Base-by-base conservation (phyloP, 2,329 filamentous ascomycete species). In the Penicillium sp. region DNA sequence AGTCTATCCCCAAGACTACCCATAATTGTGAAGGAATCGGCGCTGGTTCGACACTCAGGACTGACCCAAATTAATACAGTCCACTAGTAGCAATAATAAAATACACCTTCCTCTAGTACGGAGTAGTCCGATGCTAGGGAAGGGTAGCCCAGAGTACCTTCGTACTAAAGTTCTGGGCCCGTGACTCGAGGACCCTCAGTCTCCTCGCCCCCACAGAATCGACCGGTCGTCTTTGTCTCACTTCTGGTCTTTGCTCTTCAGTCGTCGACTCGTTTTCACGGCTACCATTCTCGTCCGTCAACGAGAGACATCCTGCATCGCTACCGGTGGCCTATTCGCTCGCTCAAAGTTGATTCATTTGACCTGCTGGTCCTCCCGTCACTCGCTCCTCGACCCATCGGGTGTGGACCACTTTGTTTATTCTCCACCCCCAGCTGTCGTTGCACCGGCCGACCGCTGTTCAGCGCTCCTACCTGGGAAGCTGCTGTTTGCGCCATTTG, bases 381-480 rank as follows among this genome's bases (percentile, higher is more conserved):
- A 51, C 51, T 58, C 38, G 30, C 38, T 43, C 40, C 52, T 16
- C 37, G n/a, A 28, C 35, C 33, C 26, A 52, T 54, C 56, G 57
- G 45, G 63, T 60, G 63, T 65, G 65, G 63, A 53, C 57, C 56
- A 59, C 57, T 64, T 65, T 68, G 63, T 65, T 68, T 64, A 61
- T 62, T 64, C 65, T 67, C 65, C 66, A 68, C 66, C 62, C 55
- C 58, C 62, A 51, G 54, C 56, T 55, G 48, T 66, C 63, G 65
- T 69, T 63, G 66, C 65, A 66, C 62, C 61, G 62, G 61, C 65
- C 68, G 66, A 68, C 67, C 66, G 49, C 37, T 38, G 49, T 30
- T 45, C 52, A 52, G 60, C 54, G 30, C 58, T 49, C 13, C 33
- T 26, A 42, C 28, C 38, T 43, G 40, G 55, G 43, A 48, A 60